Base-by-base conservation (phyloP, 2,329 filamentous ascomycete species). In the Cryphonectria carpinicola region DNA sequence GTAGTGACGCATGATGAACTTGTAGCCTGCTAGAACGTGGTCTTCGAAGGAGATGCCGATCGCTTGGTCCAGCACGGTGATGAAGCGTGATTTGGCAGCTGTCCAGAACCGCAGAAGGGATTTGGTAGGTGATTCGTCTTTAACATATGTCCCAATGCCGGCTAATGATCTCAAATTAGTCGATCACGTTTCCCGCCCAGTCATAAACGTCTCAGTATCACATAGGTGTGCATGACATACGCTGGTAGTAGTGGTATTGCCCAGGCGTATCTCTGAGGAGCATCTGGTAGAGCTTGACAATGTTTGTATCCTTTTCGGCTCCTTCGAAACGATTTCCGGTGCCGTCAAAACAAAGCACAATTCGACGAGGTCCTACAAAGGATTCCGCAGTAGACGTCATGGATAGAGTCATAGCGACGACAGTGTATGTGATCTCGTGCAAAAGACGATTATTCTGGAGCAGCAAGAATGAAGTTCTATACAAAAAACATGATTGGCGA, bases 1-100 rank as follows among this genome's bases (percentile, higher is more conserved):
- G 68, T 87, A 87, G 74, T 85, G 86, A 13, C 84, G 82, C 86
- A 88, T 88, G 32, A 88, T 73, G 69, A 88, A 88, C 3, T 82
- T 79, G 72, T 88, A 88, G 0, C 85, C 86, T 6, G 82, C 83
- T 65, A 85, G 82, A 10, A 88, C 84, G 70, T 88, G 86, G 2
- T 82, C 80, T 61, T 84, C 84, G 65, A 87, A 87, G 0, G 83
- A 83, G 32, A 78, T 82, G 4, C 82, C 84, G 4, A 85, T 77
- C 0, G 78, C 84, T 65, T 82, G 78, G 62, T 86, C 84, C 4
- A 84, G 64, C 1, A 80, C 81, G 75, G 43, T 49, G 43, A 49
- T 82, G 77, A 7, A 79, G 79, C 63, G 84, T 70, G 13, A 22
- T 7, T 49, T 49, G 43, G 43, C 43, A 22, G 43, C 43, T 73